Evolutionary conservation across 139 green algal genomes (phyloP), one percentile per base, ranked within the genome.

Genomic region (Monoraphidium neglectum): DNA sequence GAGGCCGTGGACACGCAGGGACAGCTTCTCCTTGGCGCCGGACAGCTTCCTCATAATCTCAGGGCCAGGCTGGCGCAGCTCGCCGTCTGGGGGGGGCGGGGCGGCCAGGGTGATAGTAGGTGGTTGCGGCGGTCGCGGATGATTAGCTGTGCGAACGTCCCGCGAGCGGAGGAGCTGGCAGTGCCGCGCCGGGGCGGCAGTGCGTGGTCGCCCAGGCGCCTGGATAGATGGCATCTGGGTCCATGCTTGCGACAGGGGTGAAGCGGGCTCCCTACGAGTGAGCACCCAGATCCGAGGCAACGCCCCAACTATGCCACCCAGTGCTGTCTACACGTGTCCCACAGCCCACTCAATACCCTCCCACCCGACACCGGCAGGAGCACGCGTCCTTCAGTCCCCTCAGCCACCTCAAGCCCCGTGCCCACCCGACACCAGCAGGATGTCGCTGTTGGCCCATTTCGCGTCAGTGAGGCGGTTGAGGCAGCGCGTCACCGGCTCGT

Each of bases 371-470:
- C n/a, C n/a, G n/a, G n/a, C n/a, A n/a, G n/a, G n/a, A n/a, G n/a
- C n/a, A n/a, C n/a, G n/a, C n/a, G n/a, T n/a, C n/a, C n/a, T n/a
- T n/a, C 49, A 59, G 18, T 18, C 15, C 49, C 49, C 15, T n/a
- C 15, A 59, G 18, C 15, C 15, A 15, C 49, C 15, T 18, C 49
- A 59, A 59, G 12, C 43, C 8, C 24, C 23, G 35, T 1, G 18
- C 82, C 13, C 66, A 87, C 83, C 83, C 53, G 85, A 90, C 51
- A 93, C 91, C 38, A 97, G 87, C 76, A 97, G 82, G 37, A 97
- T 94, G 84, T 97, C 92, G 28, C 81, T 91, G 86, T 97, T 97
- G 47, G 90, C 88, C 92, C 92, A 97, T 77, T 92, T 91, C 36
- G 90, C 78, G 35, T 96, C 87, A 4, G 82, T 83, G 36, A 97